Evolutionary conservation across 345 rosid genomes (phyloP).

Genomic region (Populus davidiana): DNA sequence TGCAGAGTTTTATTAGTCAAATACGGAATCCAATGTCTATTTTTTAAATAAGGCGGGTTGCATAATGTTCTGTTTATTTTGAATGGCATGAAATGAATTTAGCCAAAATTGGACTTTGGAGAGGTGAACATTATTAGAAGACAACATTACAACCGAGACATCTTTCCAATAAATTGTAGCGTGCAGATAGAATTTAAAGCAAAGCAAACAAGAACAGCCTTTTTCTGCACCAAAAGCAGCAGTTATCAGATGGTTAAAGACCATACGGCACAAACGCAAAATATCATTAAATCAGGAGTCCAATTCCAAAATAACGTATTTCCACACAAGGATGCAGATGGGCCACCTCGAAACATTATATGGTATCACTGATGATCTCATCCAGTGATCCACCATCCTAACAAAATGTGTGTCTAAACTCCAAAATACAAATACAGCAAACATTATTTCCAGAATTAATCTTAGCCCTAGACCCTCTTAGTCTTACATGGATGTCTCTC

Average conservation of each 20-base stretch:
- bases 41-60: not conserved
- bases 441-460: not conserved
- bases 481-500: not conserved
- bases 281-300: not conserved
- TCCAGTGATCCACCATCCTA: not conserved
- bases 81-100: not conserved
- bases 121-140: not conserved
- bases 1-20: slow-evolving; percentile 27
- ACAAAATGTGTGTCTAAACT: not conserved
- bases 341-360: not conserved
- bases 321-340: not conserved
- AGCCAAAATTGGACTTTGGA: not conserved
- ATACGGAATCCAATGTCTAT: not conserved
- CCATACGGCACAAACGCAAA: not conserved
- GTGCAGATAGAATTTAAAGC: not conserved
- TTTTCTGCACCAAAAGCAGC: not conserved
- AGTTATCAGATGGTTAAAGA: not conserved
- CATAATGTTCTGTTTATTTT: not conserved
- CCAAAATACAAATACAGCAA: not conserved
- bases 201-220: not conserved
- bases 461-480: not conserved
- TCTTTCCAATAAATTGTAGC: not conserved
- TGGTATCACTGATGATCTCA: not conserved
- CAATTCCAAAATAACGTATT: not conserved
- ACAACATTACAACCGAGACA: not conserved